phyloP scores from a whole-genome alignment of 805 yeast species.

The Brettanomyces anomalus region DNA sequence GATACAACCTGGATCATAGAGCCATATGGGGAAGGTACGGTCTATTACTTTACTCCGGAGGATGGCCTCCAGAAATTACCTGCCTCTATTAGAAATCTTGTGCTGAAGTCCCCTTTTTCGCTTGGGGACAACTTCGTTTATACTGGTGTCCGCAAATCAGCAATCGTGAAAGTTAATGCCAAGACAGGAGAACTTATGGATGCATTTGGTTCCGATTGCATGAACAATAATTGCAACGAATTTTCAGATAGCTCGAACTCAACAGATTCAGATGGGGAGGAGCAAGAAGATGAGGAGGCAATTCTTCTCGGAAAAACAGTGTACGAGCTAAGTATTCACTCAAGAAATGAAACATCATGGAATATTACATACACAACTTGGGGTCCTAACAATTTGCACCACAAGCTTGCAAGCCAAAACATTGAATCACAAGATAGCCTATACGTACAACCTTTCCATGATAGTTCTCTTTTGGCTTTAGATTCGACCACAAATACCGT shows the following conservation, averaged over 20 bases:
- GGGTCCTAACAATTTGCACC: constrained; percentile 86
- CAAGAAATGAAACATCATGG: constrained; percentile 65
- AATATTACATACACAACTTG: constrained; percentile 79
- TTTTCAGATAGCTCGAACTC: constrained; percentile 5
- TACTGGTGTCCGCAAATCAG: constrained; percentile 75
- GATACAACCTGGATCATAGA: constrained; percentile 77
- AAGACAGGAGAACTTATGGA: constrained; percentile 64
- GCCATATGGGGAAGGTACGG: constrained; percentile 75
- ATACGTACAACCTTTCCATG: constrained; percentile 78
- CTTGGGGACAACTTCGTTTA: constrained; percentile 74
- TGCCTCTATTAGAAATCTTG: constrained; percentile 66
- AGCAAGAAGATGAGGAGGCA: constrained; percentile 8
- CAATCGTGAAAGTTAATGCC: constrained; percentile 66
- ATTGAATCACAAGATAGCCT: constrained; percentile 58
- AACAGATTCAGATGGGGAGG: constrained; percentile 7
- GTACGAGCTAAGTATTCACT: constrained; percentile 68
- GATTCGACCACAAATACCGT: constrained; percentile 62
- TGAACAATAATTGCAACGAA: constrained; percentile 2
- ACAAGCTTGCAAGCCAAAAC: constrained; percentile 37
- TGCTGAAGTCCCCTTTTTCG: constrained; percentile 79
- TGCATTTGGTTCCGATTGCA: constrained; percentile 39
- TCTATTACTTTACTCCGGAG: constrained; percentile 70
- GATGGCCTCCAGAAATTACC: constrained; percentile 77
- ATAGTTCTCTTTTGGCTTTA: constrained; percentile 67
- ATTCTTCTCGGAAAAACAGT: constrained; percentile 56